Conservation (phyloP, 306 rosid species). For the Acacia crassicarpa region DNA sequence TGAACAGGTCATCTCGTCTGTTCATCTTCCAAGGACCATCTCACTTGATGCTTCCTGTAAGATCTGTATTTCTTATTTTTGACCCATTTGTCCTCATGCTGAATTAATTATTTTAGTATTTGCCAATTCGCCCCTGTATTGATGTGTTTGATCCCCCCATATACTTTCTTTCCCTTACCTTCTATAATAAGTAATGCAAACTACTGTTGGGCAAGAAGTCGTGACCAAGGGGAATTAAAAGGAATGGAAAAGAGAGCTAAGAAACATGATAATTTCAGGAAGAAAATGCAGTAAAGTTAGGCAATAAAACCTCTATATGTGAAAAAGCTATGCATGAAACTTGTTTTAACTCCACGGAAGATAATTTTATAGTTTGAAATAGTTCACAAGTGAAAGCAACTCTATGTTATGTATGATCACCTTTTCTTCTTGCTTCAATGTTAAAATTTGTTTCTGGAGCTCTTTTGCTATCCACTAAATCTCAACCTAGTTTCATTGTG, state of each 20-base stretch:
- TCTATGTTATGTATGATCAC: neutral
- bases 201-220: too few relatives aligned
- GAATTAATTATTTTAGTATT: neutral
- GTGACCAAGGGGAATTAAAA: too few relatives aligned
- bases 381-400: neutral
- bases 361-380: neutral
- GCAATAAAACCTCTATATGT: too few relatives aligned
- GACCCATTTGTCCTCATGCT: neutral
- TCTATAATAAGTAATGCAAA: too few relatives aligned
- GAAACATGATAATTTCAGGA: too few relatives aligned
- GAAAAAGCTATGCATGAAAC: neutral
- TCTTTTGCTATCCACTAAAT: neutral
- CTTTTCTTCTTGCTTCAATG: neutral
- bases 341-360: neutral
- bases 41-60: slow-evolving; percentile 87
- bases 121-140: neutral
- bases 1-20: slow-evolving; percentile 85
- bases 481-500: slow-evolving; percentile 4
- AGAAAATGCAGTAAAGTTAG: too few relatives aligned
- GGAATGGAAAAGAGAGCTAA: too few relatives aligned
- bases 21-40: slow-evolving; percentile 94
- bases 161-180: too few relatives aligned
- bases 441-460: neutral
- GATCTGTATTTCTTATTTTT: slow-evolving; percentile 27
- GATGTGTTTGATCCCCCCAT: neutral